These are phyloP conservation scores for Amylocystis lapponica DNA, from an alignment of 768 basidiomycete genomes.

Conservation along the genomic window DNA sequence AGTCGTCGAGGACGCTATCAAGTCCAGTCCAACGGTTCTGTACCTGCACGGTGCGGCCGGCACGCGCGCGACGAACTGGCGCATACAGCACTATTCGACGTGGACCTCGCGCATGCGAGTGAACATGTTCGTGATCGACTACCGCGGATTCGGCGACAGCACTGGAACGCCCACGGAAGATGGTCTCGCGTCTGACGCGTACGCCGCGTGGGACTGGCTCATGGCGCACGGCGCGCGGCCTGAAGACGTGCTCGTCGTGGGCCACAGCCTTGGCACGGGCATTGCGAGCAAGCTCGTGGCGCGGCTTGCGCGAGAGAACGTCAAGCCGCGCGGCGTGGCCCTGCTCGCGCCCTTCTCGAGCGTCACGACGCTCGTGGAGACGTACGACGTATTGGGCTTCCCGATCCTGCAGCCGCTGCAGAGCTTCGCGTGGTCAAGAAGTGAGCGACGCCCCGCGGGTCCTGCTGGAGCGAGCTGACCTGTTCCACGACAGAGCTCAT, in stretches of 20 bases:
- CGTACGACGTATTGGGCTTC: slow-evolving; percentile 62
- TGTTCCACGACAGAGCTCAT: slow-evolving; percentile 38
- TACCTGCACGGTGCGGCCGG: slow-evolving; percentile 90
- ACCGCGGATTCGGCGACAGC: slow-evolving; percentile 90
- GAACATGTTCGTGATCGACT: slow-evolving; percentile 86
- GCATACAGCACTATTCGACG: slow-evolving; percentile 63
- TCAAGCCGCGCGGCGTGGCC: slow-evolving; percentile 33
- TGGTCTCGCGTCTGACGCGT: slow-evolving; percentile 69
- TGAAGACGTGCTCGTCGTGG: slow-evolving; percentile 65
- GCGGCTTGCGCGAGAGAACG: slow-evolving; percentile 35
- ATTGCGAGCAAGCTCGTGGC: slow-evolving; percentile 45
- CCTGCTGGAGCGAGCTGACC: background rate
- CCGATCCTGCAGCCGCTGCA: slow-evolving; percentile 71
- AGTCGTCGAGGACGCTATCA: slow-evolving; percentile 50
- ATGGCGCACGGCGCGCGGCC: slow-evolving; percentile 48
- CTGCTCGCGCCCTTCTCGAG: slow-evolving; percentile 37
- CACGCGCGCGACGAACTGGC: slow-evolving; percentile 61
- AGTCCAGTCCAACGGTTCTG: slow-evolving; percentile 67
- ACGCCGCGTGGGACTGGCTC: slow-evolving; percentile 79
- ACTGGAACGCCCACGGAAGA: slow-evolving; percentile 68
- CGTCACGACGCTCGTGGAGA: slow-evolving; percentile 46
- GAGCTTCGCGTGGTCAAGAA: slow-evolving; percentile 51
- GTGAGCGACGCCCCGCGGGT: too few relatives aligned
- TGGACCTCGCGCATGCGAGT: slow-evolving; percentile 60
- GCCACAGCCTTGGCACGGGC: slow-evolving; percentile 88